Evolutionary conservation across 2,329 filamentous ascomycete species (phyloP), one percentile per base, ranked within the genome.

Genomic region (Botryotinia calthae): DNA sequence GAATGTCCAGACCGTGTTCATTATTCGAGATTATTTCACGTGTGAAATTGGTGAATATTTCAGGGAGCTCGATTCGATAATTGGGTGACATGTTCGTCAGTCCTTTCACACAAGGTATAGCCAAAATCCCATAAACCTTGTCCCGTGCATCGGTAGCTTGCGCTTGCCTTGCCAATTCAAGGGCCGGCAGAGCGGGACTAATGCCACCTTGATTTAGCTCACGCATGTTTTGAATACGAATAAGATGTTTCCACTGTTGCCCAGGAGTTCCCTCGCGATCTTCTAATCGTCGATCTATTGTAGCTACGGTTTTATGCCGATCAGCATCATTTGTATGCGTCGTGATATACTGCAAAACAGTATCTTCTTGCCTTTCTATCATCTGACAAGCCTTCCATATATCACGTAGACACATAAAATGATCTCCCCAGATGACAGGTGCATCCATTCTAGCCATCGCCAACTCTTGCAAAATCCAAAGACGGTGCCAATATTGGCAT

Each of bases 61-160:
- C 62, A 22, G 61, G 46, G 18, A 72, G 70, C 28, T 66, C 46
- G 3, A 67, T 58, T 44, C 48, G 61, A n/a, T 72, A 72, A 46
- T 58, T 72, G 7, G 61, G 62, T 4, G 70, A 72, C 14, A 72
- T 44, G 1, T 54, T 18, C 3, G 61, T 40, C 42, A 72, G 51
- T 34, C 62, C 70, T 58, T 67, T 34, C 8, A 72, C 48, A 25
- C 70, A 72, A 67, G 62, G 70, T 22, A 72, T 59, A 54, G 42
- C 72, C 22, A 73, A 46, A 18, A 73, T 70, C 1, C 64, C 72
- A 71, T 70, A 73, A 12, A 73, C 67, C 46, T 73, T 73, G 16
- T 73, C 72, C 25, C 65, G 46, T 28, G 72, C 54, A 62, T 70
- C 66, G 40, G 72, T 73, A 37, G 72, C 72, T 71, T 73, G 72